A percentile compares a stretch with the other conserved stretches of the same genome.
These are phyloP conservation scores for Blastobotrys malaysiensis DNA, from an alignment of 1,139 yeast genomes.

Conservation along the genomic window DNA sequence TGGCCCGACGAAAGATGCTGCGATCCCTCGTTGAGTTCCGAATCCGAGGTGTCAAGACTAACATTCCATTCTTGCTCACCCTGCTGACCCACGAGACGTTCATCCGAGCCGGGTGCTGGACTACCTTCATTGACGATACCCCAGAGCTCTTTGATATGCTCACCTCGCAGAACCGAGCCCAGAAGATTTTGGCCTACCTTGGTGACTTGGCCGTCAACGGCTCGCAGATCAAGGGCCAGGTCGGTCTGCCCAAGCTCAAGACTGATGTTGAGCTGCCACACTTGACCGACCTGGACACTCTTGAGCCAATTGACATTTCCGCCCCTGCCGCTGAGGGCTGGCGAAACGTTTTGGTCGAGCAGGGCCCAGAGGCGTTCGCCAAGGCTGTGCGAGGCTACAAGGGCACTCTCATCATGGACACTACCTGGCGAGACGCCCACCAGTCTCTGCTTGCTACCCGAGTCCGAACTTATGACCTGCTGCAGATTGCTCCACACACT, in stretches of 20 bases:
- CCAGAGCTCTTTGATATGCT: constrained; percentile 95
- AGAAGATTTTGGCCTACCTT: constrained; percentile 78
- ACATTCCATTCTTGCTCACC: constrained; percentile 94
- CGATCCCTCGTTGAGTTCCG: constrained; percentile 95
- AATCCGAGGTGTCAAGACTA: constrained; percentile 97
- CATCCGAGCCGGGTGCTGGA: constrained; percentile 88
- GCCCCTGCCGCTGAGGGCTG: constrained; percentile 71
- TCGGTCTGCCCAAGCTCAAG: constrained; percentile 79
- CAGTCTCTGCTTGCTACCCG: constrained; percentile 97
- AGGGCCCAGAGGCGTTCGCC: constrained; percentile 89
- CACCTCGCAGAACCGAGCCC: constrained; percentile 93
- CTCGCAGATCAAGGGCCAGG: constrained; percentile 89
- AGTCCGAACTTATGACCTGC: constrained; percentile 87
- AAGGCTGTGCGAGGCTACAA: constrained; percentile 74
- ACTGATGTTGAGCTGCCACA: constrained; percentile 72
- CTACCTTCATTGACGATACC: constrained; percentile 97
- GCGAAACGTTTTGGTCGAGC: constrained; percentile 78
- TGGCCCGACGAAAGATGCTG: constrained; percentile 94
- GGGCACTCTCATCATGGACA: constrained; percentile 92
- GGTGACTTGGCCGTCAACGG: constrained; percentile 96
- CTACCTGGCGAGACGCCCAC: constrained; percentile 99
- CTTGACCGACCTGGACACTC: constrained; percentile 55
- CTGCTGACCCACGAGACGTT: constrained; percentile 88
- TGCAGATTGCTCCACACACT: constrained; percentile 90
- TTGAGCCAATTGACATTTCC: constrained; percentile 50